Base-by-base conservation (phyloP, 768 basidiomycete genomes). In the Pleurotus ostreatus region DNA sequence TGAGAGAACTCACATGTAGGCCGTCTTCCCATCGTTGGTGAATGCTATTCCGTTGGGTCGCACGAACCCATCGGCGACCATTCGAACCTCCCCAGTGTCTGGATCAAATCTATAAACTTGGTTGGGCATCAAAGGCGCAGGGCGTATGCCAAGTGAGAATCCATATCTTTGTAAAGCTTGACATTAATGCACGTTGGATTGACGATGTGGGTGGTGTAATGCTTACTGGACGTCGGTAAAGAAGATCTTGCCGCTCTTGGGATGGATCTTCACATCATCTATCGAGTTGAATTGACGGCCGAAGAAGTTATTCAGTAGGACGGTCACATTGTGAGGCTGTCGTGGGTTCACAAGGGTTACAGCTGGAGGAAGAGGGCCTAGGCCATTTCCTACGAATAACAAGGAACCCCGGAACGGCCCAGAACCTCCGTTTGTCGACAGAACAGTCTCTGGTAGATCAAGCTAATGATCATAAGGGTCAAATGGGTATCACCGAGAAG, bases 211-310 rank as follows among this genome's bases (percentile, higher is more conserved):
- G 7, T 41, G 39, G 39, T 12, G 41, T 43, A n/a, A 43, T 43
- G 20, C 83, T 45, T 71, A 90, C 81, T 75, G 71, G n/a, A 76
- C 74, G 62, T 93, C 89, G 0, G 89, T 92, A 70, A 92, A 90
- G 71, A 87, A 90, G 2, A 92, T 61, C 37, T 80, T 80, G 37
- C 83, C 83, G 58, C 78, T 86, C 30, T 30, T 30, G 1, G 86
- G 88, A 49, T 89, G 84, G 4, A 90, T 73, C 62, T 88, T 90
- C 57, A 86, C 75, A 60, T 94, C 90, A 65, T 91, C 89, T 49
- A 92, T 66, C 1, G 89, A 89, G 68, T 88, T 90, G 71, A 91
- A 92, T 60, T 90, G 88, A 2, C 88, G 74, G 1, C 89, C 89
- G 61, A 81, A 87, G 69, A 79, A 89, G 71, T 91, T 92, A 69